Percentiles rank a stretch among this genome's conserved stretches.
These are phyloP conservation scores for Beta corolliflora DNA, from an alignment of 179 eudicot genomes.

Conservation along the genomic window DNA sequence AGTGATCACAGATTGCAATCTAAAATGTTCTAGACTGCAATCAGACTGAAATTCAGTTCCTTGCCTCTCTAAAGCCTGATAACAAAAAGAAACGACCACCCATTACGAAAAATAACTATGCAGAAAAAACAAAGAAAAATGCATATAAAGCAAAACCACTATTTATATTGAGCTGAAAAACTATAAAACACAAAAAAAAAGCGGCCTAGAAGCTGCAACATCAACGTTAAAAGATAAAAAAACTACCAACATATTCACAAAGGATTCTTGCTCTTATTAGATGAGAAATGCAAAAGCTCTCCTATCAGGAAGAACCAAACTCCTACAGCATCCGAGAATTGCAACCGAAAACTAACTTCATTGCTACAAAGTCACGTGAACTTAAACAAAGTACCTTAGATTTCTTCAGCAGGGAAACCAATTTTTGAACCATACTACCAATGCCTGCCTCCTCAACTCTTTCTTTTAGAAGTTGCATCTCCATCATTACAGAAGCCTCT, in stretches of 20 bases:
- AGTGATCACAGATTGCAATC: slow-evolving; percentile 42
- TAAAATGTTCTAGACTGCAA: slow-evolving; percentile 21
- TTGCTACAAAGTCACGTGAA: not conserved
- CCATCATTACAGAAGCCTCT: slow-evolving; percentile 20
- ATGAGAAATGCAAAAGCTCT: not conserved
- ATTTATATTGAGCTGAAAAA: not conserved
- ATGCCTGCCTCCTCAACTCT: slow-evolving; percentile 24
- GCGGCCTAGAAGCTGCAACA: not conserved
- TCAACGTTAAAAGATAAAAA: not conserved
- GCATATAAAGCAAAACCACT: not conserved
- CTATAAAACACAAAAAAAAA: not conserved
- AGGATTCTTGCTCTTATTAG: not conserved
- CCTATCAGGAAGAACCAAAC: slow-evolving; percentile 4
- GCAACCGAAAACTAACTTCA: not conserved
- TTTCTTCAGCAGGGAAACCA: slow-evolving; percentile 27
- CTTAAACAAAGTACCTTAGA: slow-evolving; percentile 24
- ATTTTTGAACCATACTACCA: slow-evolving; percentile 21
- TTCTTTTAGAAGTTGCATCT: slow-evolving; percentile 28
- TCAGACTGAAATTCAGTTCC: slow-evolving; percentile 25
- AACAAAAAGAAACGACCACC: slow-evolving; percentile 5
- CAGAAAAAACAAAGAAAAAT: not conserved
- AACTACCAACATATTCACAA: not conserved
- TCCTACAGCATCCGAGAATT: not conserved
- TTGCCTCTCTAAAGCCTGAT: slow-evolving; percentile 38
- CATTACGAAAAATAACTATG: not conserved